phyloP scores from a whole-genome alignment of 1,139 yeast species.

The Zygosaccharomyces pseudobailii region DNA sequence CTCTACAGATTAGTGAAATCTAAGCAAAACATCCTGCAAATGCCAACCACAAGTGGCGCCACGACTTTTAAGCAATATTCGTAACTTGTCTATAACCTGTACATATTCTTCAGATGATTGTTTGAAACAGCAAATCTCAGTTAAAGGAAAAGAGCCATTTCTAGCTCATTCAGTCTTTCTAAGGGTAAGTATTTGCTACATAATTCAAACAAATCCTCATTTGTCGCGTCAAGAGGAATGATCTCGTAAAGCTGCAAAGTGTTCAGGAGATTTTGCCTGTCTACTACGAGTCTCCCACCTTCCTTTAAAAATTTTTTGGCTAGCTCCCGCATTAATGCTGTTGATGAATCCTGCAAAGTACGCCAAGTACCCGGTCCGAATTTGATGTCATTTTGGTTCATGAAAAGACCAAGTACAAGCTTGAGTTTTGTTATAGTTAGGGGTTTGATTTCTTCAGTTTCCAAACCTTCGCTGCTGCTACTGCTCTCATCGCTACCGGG shows the following conservation, averaged over 20 bases:
- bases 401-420: constrained; percentile 4
- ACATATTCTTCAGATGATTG: not conserved
- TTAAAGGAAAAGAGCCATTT: constrained; percentile 18
- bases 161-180: constrained; percentile 27
- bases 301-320: constrained; percentile 7
- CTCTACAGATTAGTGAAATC: constrained; percentile 41
- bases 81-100: not conserved
- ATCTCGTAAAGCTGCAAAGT: constrained; percentile 14
- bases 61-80: not conserved
- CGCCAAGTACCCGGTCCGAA: constrained; percentile 12
- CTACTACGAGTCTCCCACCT: constrained; percentile 10
- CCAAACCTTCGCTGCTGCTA: not conserved
- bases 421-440: constrained; percentile 6
- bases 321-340: constrained; percentile 4
- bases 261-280: constrained; percentile 15
- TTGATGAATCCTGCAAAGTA: constrained; percentile 9
- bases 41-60: not conserved
- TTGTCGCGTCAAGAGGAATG: constrained; percentile 11
- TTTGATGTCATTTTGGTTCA: constrained; percentile 7
- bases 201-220: constrained; percentile 23
- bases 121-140: not conserved
- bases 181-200: constrained; percentile 24
- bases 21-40: constrained; percentile 11
- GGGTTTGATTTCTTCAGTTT: constrained; percentile 9
- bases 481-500: not conserved